Evolutionary conservation across 805 yeast species (phyloP).

Genomic region (Nakazawaea wickerhamii): DNA sequence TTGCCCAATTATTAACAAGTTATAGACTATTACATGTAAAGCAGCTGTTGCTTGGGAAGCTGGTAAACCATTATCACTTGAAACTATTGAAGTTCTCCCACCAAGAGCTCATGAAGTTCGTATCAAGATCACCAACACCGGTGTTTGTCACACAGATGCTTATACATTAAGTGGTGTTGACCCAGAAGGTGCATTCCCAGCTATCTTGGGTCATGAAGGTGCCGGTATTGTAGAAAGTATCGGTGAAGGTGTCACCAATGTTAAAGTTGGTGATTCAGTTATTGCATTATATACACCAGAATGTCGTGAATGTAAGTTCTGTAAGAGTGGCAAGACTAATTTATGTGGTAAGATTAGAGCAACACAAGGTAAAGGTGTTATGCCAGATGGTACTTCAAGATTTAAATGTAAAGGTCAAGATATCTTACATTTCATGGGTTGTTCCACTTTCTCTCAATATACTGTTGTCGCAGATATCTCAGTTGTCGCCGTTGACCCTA

Average conservation of each 20-base stretch:
- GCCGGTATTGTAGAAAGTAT: constrained; percentile 94
- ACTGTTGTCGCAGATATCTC: constrained; percentile 98
- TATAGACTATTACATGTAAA: constrained; percentile 66
- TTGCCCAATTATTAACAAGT: not conserved
- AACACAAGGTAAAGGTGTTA: constrained; percentile 96
- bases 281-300: constrained; percentile 95
- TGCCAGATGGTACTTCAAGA: constrained; percentile 97
- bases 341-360: constrained; percentile 93
- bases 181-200: constrained; percentile 96
- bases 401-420: constrained; percentile 83
- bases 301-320: constrained; percentile 91
- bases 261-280: constrained; percentile 91
- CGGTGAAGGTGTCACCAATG: constrained; percentile 90
- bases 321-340: constrained; percentile 93
- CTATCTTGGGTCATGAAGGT: constrained; percentile 94
- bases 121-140: constrained; percentile 79
- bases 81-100: constrained; percentile 84
- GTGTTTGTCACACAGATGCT: constrained; percentile 98
- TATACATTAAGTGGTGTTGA: constrained; percentile 92
- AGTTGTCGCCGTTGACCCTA: constrained; percentile 82
- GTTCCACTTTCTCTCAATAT: constrained; percentile 94
- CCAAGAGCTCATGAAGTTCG: constrained; percentile 98
- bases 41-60: constrained; percentile 99
- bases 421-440: constrained; percentile 93
- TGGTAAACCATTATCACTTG: constrained; percentile 65